Evolutionary conservation across 495 filamentous ascomycete genomes (phyloP).

Genomic region (Xylaria acuta): DNA sequence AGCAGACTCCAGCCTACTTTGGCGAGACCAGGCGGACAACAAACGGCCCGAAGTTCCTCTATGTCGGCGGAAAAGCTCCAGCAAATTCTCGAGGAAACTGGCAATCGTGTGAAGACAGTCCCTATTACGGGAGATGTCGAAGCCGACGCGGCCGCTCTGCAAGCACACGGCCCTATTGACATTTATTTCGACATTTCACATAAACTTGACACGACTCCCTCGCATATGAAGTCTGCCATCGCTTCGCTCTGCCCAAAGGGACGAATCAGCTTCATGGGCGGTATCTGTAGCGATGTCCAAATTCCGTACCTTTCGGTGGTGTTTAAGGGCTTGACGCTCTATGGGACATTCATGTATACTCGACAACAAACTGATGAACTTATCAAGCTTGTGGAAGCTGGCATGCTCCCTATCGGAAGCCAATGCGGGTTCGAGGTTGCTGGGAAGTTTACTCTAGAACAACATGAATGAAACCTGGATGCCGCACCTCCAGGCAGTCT

Average conservation of each 20-base stretch:
- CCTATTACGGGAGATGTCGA: constrained; percentile 40
- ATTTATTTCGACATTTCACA: constrained; percentile 57
- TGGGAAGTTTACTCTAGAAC: constrained; percentile 33
- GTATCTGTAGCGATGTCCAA: constrained; percentile 43
- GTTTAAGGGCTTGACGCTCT: constrained; percentile 42
- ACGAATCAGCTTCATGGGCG: constrained; percentile 54
- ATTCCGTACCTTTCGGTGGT: constrained; percentile 41
- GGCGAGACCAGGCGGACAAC: no score
- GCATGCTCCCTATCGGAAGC: constrained; percentile 40
- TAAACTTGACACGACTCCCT: constrained; percentile 35
- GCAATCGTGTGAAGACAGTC: constrained; percentile 22
- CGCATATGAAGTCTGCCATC: constrained; percentile 52
- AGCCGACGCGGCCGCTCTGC: constrained; percentile 31
- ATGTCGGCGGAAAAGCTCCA: constrained; percentile 34
- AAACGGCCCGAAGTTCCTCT: no score
- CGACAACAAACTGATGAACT: constrained; percentile 36
- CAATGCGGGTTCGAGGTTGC: constrained; percentile 26
- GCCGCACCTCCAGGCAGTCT: no score
- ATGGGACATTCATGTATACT: constrained; percentile 56
- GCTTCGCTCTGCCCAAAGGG: constrained; percentile 46
- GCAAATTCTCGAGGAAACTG: constrained; percentile 10
- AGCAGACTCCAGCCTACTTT: no score
- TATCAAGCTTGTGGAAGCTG: constrained; percentile 45
- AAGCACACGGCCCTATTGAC: constrained; percentile 38
- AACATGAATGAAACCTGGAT: no score